phyloP scores from a whole-genome alignment of 2,329 filamentous ascomycete species.

The Aspergillus texensis region DNA sequence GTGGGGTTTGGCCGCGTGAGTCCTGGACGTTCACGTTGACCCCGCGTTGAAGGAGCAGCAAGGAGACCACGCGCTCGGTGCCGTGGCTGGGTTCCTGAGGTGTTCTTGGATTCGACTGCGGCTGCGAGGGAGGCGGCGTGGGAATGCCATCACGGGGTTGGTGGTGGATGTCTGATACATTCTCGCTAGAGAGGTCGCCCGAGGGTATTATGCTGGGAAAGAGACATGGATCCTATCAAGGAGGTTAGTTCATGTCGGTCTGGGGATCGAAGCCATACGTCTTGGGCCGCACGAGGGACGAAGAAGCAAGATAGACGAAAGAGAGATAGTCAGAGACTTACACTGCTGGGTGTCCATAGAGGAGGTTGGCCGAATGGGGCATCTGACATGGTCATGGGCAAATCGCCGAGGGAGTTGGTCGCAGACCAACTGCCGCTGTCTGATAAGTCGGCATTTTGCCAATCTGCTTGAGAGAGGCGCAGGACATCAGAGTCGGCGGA shows the following conservation, averaged over 20 bases:
- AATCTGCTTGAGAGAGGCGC: background rate
- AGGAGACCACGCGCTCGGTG: background rate
- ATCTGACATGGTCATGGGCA: background rate
- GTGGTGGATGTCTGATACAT: background rate
- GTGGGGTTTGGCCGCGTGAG: constrained; percentile 2
- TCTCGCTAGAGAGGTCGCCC: background rate
- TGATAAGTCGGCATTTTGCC: background rate
- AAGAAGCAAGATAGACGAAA: background rate
- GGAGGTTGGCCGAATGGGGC: background rate
- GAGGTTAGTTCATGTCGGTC: background rate
- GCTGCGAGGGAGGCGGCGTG: background rate
- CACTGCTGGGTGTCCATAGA: background rate
- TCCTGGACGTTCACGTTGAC: background rate
- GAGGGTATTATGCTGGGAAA: background rate
- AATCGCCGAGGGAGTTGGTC: background rate
- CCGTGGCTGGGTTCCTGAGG: background rate
- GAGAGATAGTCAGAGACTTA: background rate
- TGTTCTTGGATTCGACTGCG: background rate
- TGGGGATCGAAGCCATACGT: background rate
- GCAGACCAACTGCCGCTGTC: background rate
- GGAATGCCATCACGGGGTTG: background rate
- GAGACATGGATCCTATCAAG: background rate
- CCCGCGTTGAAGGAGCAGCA: background rate
- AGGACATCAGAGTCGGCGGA: background rate
- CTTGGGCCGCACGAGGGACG: background rate